Evolutionary conservation across 768 basidiomycete species (phyloP).

Genomic region (Psilocybe tampanensis): DNA sequence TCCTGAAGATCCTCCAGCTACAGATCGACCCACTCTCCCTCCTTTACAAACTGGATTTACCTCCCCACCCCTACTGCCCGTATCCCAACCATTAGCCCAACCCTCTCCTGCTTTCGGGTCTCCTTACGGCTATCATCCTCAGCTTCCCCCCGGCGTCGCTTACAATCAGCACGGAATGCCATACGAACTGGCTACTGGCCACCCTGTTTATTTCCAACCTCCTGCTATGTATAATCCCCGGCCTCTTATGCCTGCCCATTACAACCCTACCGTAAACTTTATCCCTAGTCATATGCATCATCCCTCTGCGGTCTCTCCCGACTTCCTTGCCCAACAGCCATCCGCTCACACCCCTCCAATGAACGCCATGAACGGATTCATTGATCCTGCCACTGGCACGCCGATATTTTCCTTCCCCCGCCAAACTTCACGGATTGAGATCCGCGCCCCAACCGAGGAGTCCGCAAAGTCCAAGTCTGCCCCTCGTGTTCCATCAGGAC

Average conservation of each 20-base stretch:
- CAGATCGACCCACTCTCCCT: slow-evolving; percentile 37
- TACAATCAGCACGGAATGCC: slow-evolving; percentile 76
- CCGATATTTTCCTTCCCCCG: slow-evolving; percentile 79
- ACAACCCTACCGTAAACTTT: slow-evolving; percentile 50
- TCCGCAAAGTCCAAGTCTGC: slow-evolving; percentile 33
- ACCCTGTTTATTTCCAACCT: slow-evolving; percentile 72
- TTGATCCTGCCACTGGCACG: slow-evolving; percentile 65
- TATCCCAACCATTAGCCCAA: slow-evolving; percentile 31
- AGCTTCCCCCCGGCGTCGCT: slow-evolving; percentile 76
- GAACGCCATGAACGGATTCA: slow-evolving; percentile 61
- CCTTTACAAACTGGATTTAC: slow-evolving; percentile 46
- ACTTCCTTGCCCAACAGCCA: slow-evolving; percentile 54
- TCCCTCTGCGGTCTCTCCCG: slow-evolving; percentile 60
- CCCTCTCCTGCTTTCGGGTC: slow-evolving; percentile 67
- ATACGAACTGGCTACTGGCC: slow-evolving; percentile 84
- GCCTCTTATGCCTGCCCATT: slow-evolving; percentile 61
- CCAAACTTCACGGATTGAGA: slow-evolving; percentile 72
- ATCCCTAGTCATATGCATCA: slow-evolving; percentile 67
- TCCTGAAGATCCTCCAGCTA: slow-evolving; percentile 19
- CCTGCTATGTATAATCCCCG: slow-evolving; percentile 67
- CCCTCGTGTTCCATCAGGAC: slow-evolving; percentile 34
- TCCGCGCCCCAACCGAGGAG: slow-evolving; percentile 59
- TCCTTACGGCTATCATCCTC: slow-evolving; percentile 59
- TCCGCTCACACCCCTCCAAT: slow-evolving; percentile 59
- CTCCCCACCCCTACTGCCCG: slow-evolving; percentile 29